Conservation (phyloP, 2,329 filamentous ascomycete species). For the Exophiala sp. region DNA sequence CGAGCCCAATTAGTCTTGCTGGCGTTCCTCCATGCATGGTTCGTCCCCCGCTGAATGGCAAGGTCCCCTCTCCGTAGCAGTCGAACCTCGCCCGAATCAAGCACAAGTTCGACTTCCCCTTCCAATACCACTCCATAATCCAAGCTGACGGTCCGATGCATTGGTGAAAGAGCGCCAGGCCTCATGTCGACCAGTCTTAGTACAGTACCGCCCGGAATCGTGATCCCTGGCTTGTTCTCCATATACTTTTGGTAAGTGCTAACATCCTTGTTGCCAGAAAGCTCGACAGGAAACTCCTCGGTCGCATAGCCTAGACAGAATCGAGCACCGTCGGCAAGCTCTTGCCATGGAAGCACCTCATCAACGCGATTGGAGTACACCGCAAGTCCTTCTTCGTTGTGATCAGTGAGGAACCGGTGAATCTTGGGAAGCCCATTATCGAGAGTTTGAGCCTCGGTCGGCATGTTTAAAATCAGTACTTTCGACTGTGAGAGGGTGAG, state of each 20-base stretch:
- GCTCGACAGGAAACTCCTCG: conserved; percentile 4
- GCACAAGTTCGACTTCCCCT: conserved; percentile 49
- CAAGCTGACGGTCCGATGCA: conserved; percentile 54
- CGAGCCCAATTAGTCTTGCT: conserved; percentile 23
- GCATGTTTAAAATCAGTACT: too few relatives aligned
- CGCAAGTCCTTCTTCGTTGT: conserved; percentile 14
- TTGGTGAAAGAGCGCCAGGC: conserved; percentile 40
- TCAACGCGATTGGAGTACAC: conserved; percentile 1
- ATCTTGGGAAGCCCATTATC: conserved; percentile 10
- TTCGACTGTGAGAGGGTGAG: neutral
- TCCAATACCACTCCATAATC: conserved; percentile 56
- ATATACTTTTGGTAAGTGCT: conserved; percentile 11
- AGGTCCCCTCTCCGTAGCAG: conserved; percentile 50
- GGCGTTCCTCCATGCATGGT: conserved; percentile 38
- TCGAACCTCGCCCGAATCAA: conserved; percentile 50
- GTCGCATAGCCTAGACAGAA: conserved; percentile 19
- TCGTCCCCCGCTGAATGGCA: conserved; percentile 49
- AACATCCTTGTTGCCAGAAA: conserved; percentile 15
- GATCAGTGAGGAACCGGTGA: conserved; percentile 16
- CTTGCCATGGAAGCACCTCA: conserved; percentile 1
- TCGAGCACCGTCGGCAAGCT: neutral
- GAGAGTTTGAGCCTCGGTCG: neutral
- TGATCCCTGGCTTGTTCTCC: conserved; percentile 16
- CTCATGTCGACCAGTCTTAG: conserved; percentile 42
- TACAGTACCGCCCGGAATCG: conserved; percentile 20